Conservation (phyloP, 441 rosid species). For the Raphanus hybrid region DNA sequence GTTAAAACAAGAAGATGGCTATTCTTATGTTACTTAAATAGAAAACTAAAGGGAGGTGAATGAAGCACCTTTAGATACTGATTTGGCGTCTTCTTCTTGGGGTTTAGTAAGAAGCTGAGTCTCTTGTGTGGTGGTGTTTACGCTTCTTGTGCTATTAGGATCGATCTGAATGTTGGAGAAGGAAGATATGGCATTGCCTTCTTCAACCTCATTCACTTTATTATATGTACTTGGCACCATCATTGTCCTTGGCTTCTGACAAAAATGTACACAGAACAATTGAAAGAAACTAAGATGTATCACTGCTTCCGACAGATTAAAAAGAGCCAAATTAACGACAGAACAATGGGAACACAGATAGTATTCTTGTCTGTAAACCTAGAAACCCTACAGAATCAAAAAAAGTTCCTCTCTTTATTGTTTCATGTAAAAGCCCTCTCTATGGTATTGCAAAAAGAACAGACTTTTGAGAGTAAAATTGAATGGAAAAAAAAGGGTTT, state of each 20-base stretch:
- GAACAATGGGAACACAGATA: no score
- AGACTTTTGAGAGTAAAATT: no score
- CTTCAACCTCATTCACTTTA: constrained; percentile 23
- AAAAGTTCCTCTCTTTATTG: no score
- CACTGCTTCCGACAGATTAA: not conserved
- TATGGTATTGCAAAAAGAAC: no score
- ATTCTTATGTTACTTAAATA: not conserved
- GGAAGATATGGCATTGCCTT: constrained; percentile 19
- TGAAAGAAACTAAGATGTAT: not conserved
- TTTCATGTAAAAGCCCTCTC: no score
- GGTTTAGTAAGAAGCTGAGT: constrained; percentile 5
- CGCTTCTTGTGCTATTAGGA: constrained; percentile 39
- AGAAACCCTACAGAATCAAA: no score
- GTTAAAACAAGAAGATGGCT: no score
- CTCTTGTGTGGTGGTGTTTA: not conserved
- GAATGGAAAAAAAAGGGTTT: not conserved
- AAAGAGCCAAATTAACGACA: no score
- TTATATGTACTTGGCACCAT: constrained; percentile 22
- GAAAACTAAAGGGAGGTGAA: not conserved
- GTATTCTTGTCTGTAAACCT: no score
- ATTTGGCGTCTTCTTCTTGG: not conserved
- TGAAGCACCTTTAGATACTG: constrained; percentile 16
- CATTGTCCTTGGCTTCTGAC: constrained; percentile 21
- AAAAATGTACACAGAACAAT: not conserved
- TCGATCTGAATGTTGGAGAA: constrained; percentile 38